Evolutionary conservation across 2,329 filamentous ascomycete genomes (phyloP).

Genomic region (Fusarium albosuccineum): DNA sequence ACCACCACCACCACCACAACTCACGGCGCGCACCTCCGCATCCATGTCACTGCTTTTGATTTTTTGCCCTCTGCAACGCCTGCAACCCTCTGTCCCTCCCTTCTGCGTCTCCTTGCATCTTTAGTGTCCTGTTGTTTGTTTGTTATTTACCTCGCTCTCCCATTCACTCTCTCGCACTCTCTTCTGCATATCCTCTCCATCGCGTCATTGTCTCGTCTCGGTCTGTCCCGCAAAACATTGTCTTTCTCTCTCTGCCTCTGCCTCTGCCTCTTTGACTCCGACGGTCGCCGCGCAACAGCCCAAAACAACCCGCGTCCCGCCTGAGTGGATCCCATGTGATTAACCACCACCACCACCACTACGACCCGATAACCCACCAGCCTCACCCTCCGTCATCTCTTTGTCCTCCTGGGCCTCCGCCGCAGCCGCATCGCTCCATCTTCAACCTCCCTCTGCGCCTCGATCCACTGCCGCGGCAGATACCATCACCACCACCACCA

Average conservation of each 20-base stretch:
- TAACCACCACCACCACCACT: slow-evolving; percentile 31
- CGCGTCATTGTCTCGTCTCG: slow-evolving; percentile 9
- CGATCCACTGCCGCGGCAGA: slow-evolving; percentile 16
- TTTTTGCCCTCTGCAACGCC: neutral
- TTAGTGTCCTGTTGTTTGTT: slow-evolving; percentile 21
- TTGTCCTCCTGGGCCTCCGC: slow-evolving; percentile 28
- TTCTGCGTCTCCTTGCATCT: slow-evolving; percentile 13
- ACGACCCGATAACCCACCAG: slow-evolving; percentile 16
- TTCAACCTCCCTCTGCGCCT: slow-evolving; percentile 19
- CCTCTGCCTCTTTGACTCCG: neutral
- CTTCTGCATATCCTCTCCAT: slow-evolving; percentile 1
- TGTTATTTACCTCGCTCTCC: slow-evolving; percentile 15
- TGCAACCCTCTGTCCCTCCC: slow-evolving; percentile 9
- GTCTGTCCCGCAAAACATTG: slow-evolving; percentile 5
- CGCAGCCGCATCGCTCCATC: slow-evolving; percentile 24
- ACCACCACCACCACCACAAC: slow-evolving; percentile 30
- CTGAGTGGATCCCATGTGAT: slow-evolving; percentile 41
- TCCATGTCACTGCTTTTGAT: slow-evolving; percentile 14
- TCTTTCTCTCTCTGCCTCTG: slow-evolving; percentile 1
- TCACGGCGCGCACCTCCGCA: slow-evolving; percentile 4
- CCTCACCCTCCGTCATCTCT: slow-evolving; percentile 33
- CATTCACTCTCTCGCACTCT: slow-evolving; percentile 3
- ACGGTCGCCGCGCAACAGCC: slow-evolving; percentile 39
- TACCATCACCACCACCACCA: slow-evolving; percentile 14
- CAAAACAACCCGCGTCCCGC: slow-evolving; percentile 37